Base-by-base conservation (phyloP, 768 basidiomycete species). In the Rhodocollybia butyracea region DNA sequence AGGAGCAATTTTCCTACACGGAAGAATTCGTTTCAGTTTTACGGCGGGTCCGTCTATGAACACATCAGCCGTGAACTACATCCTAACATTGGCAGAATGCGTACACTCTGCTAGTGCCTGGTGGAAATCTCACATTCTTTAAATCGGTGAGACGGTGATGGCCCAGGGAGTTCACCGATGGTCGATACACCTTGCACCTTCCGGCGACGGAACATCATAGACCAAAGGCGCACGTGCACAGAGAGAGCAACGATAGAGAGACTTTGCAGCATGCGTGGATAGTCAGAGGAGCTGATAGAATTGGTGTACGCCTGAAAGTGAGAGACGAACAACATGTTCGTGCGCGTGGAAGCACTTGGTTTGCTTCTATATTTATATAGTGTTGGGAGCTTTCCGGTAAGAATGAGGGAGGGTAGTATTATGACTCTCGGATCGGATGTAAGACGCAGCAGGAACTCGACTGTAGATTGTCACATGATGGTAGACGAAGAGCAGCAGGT, bases 121-220 rank as follows among this genome's bases (percentile, higher is more conserved):
- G 29, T 54, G 53, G 31, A 54, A 54, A 6, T 54, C 53, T 43
- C 53, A 54, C 12, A 41, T 11, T 43, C 53, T 34, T 31, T 31
- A 3, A 54, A 46, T 43, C 53, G 46, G 8, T 41, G 46, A 5
- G 8, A 21, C 2, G 53, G 34, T 22, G 15, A 13, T n/a, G 53
- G 53, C 13, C 53, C 53, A 2, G 42, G 43, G 32, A 54, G 42
- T 21, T 50, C 32, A 21, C 24, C 38, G 21, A 50, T 36, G 12
- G 15, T 17, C 10, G 48, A 50, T 12, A 17, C 48, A 17, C 48
- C 32, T 21, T 26, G 19, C 6, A 29, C 15, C 19, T 34, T 50
- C 26, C 34, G 31, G 12, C 32, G 34, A n/a, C n/a, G 13, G 24
- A 5, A 21, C 3, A 36, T 15, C 22, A 38, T 22, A 12, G 11